A percentile compares a stretch with the other conserved stretches of the same genome.
Evolutionary conservation across 2,329 filamentous ascomycete species (phyloP).

Genomic region (Capronia americana): DNA sequence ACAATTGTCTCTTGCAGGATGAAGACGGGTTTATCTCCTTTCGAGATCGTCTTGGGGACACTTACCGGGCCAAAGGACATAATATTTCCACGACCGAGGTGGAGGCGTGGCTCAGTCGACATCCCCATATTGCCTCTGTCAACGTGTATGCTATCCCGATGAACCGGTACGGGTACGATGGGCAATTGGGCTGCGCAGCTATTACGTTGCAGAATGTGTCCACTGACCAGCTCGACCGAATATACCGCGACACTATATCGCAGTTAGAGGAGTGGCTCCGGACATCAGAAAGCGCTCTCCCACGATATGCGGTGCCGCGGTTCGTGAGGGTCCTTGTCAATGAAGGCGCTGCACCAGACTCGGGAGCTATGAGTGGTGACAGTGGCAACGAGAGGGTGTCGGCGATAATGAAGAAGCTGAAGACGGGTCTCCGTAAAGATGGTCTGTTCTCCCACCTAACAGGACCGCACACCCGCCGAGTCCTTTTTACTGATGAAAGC

Average conservation of each 20-base stretch:
- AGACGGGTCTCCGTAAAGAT: constrained; percentile 25
- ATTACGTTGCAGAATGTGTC: constrained; percentile 22
- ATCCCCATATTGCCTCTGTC: constrained; percentile 34
- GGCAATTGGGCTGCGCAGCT: constrained; percentile 31
- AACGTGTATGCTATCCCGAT: constrained; percentile 38
- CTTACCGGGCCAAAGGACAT: constrained; percentile 70
- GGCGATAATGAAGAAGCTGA: constrained; percentile 27
- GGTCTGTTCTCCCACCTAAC: constrained; percentile 11
- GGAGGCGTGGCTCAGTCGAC: constrained; percentile 33
- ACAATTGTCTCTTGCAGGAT: constrained; percentile 59
- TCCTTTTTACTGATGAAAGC: neutral
- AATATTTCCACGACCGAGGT: constrained; percentile 85
- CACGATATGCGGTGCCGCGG: constrained; percentile 31
- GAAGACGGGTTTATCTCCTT: constrained; percentile 75
- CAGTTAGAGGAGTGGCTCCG: constrained; percentile 27
- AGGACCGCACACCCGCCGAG: neutral
- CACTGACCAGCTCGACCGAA: neutral
- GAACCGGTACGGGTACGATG: constrained; percentile 36
- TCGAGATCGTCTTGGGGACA: constrained; percentile 68
- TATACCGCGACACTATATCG: constrained; percentile 18
- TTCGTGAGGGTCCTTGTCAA: constrained; percentile 29
- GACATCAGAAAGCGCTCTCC: constrained; percentile 27
- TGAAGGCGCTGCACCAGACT: constrained; percentile 14
- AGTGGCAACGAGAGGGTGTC: constrained; percentile 25
- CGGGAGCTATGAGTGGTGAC: constrained; percentile 20